Conservation (phyloP, 139 green algal species). For the Auxenochlorella pyrenoidosa region DNA sequence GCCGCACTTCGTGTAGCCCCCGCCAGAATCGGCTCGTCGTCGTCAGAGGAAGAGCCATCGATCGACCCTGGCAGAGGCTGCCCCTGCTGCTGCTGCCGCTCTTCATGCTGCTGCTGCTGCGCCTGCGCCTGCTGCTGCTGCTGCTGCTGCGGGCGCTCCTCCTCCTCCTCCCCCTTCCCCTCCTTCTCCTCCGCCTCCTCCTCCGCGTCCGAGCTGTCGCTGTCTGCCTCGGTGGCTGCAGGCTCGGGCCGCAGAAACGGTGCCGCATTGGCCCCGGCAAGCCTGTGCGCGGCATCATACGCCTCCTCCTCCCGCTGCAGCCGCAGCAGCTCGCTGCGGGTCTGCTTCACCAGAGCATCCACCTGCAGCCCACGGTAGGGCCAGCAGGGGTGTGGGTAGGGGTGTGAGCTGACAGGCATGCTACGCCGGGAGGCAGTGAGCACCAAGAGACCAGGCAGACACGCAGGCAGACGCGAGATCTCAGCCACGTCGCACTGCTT, state of each 20-base stretch:
- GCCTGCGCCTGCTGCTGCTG: not conserved
- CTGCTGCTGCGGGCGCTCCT: not conserved
- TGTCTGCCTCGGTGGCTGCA: not conserved
- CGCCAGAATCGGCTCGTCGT: slow-evolving; percentile 5
- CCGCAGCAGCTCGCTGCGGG: not conserved
- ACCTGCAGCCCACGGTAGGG: not conserved
- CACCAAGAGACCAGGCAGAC: too few relatives aligned
- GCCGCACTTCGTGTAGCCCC: not conserved
- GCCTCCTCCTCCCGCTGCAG: not conserved
- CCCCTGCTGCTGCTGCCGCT: not conserved
- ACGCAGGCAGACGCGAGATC: too few relatives aligned
- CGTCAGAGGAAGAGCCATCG: not conserved
- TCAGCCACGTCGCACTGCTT: too few relatives aligned
- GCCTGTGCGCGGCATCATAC: not conserved
- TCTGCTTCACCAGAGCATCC: not conserved
- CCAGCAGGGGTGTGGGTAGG: too few relatives aligned
- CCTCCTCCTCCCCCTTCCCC: not conserved
- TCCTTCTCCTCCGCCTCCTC: not conserved
- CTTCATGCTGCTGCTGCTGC: not conserved
- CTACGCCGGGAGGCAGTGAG: too few relatives aligned
- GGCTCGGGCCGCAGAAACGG: not conserved
- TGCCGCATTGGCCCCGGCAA: not conserved
- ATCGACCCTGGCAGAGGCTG: not conserved
- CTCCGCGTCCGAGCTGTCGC: not conserved
- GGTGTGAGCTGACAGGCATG: too few relatives aligned